A percentile compares a stretch with the other conserved stretches of the same genome.
Conservation (phyloP, 495 filamentous ascomycete genomes). For the Xylaria telfairii region DNA sequence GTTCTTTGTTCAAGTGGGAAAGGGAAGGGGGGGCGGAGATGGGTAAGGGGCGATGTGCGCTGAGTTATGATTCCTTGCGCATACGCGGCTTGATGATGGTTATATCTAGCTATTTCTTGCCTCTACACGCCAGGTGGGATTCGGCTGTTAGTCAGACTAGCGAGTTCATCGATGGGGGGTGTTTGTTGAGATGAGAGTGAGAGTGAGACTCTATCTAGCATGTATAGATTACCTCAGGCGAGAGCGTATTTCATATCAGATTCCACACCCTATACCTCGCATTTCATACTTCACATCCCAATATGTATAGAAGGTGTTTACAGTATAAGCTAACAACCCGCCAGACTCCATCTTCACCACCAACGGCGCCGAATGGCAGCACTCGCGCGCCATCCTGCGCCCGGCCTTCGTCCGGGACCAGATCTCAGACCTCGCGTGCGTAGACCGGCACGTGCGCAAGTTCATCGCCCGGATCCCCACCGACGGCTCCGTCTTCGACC, state of each 20-base stretch:
- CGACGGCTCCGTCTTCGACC: slow-evolving; percentile 57
- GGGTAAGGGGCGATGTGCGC: neutral
- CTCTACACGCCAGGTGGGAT: neutral
- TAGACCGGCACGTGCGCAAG: slow-evolving; percentile 63
- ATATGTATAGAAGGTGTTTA: neutral
- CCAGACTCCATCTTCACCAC: slow-evolving; percentile 67
- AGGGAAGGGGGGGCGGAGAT: no score
- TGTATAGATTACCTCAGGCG: neutral
- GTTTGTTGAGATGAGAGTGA: neutral
- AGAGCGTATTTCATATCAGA: neutral
- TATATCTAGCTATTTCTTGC: neutral
- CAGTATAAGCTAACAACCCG: neutral
- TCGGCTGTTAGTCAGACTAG: neutral
- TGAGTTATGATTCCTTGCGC: neutral
- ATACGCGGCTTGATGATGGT: neutral
- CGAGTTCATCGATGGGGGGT: neutral
- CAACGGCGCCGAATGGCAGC: slow-evolving; percentile 72
- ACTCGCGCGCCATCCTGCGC: slow-evolving; percentile 51
- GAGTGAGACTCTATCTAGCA: neutral
- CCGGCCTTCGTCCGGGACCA: slow-evolving; percentile 58
- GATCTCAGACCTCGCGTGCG: slow-evolving; percentile 57
- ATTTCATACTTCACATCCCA: neutral
- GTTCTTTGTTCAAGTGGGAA: no score
- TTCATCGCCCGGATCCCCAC: slow-evolving; percentile 53
- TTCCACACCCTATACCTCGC: neutral